phyloP scores from a whole-genome alignment of 257 asterid species.

The Forsythia viridissima region DNA sequence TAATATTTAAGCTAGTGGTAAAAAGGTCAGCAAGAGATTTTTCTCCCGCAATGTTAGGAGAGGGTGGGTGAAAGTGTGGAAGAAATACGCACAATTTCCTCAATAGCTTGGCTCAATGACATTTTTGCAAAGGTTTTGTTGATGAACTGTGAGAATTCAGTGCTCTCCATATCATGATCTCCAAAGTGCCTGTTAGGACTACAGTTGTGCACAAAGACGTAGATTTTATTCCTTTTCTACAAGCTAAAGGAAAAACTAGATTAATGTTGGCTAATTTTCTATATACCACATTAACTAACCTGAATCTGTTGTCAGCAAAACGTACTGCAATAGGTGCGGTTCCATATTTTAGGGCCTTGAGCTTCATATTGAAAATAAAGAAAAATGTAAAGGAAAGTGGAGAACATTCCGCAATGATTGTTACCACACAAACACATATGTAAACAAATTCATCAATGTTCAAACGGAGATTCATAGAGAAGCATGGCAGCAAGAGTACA shows the following conservation, averaged over 20 bases:
- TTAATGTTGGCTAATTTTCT: not conserved
- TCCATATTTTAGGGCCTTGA: conserved; percentile 76
- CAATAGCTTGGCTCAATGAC: conserved; percentile 63
- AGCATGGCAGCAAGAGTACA: not conserved
- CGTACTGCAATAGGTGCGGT: conserved; percentile 59
- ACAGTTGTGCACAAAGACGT: not conserved
- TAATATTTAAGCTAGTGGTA: not conserved
- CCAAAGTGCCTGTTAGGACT: conserved; percentile 45
- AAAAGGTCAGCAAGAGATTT: not conserved
- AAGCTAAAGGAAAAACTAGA: conserved; percentile 9
- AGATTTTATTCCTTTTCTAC: conserved; percentile 15
- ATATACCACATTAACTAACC: conserved; percentile 35
- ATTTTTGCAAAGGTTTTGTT: conserved; percentile 42
- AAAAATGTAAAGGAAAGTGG: not conserved
- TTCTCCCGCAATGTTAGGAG: not conserved
- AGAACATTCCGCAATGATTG: not conserved
- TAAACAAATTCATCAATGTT: not conserved
- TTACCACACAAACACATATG: not conserved
- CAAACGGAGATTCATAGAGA: not conserved
- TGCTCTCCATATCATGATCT: conserved; percentile 40
- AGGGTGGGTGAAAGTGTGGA: not conserved
- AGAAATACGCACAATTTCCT: conserved; percentile 55
- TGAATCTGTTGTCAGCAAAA: conserved; percentile 35
- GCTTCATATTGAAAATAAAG: conserved; percentile 30
- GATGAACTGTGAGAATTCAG: conserved; percentile 44